Percentiles rank a stretch among this genome's conserved stretches.
These are phyloP conservation scores for Pythium periplocum DNA, from an alignment of 352 stramenopile genomes.

Conservation along the genomic window DNA sequence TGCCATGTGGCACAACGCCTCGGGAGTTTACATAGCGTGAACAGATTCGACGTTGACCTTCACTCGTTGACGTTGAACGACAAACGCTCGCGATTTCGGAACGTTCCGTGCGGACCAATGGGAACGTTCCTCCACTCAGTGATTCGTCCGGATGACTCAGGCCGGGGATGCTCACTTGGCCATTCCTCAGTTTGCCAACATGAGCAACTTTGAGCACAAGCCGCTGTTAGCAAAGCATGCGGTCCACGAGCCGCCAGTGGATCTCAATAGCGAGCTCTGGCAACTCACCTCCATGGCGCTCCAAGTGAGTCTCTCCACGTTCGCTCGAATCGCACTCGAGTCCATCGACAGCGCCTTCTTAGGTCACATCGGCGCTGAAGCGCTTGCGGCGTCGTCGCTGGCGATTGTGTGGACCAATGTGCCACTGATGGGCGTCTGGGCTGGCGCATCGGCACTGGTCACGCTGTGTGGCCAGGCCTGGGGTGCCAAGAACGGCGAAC, in stretches of 20 bases:
- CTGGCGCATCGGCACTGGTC: conserved; percentile 58
- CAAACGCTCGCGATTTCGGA: no score
- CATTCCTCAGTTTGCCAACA: background rate
- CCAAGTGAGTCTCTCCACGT: conserved; percentile 74
- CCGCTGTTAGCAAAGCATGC: conserved; percentile 1
- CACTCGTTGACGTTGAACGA: no score
- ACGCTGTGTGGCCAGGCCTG: conserved; percentile 76
- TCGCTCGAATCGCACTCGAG: conserved; percentile 68
- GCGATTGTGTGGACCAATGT: conserved; percentile 73
- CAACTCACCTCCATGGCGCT: conserved; percentile 70
- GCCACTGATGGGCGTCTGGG: conserved; percentile 64
- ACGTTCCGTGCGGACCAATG: no score
- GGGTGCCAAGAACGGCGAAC: conserved; percentile 58
- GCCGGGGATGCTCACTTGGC: no score
- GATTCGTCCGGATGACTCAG: no score
- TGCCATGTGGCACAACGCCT: no score
- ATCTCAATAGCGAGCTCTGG: conserved; percentile 55
- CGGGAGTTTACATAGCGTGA: no score
- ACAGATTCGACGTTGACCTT: no score
- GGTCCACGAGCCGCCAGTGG: conserved; percentile 29
- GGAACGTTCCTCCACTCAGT: no score
- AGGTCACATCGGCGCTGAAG: conserved; percentile 63
- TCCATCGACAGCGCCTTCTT: conserved; percentile 78
- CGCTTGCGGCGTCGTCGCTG: conserved; percentile 68
- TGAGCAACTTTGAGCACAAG: conserved; percentile 7